Conservation (phyloP, 148 eudicot genomes). For the Polygonum maritimum region DNA sequence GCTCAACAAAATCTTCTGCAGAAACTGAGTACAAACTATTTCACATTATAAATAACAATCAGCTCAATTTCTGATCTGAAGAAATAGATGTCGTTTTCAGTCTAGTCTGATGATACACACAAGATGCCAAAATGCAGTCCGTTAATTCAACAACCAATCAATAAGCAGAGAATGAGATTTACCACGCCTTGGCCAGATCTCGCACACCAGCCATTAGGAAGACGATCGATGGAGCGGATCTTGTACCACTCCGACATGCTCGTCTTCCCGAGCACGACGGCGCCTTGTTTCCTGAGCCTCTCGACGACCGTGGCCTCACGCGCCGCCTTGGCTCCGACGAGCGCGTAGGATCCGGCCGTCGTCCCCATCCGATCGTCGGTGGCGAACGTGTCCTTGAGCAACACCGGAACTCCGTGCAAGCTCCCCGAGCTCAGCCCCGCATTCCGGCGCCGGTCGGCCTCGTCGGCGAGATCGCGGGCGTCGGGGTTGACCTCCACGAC, state of each 20-base stretch:
- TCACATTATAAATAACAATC: too few species aligned
- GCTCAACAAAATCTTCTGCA: too few species aligned
- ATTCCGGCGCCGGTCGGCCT: conserved; percentile 33
- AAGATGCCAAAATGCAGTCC: not conserved
- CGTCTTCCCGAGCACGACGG: conserved; percentile 49
- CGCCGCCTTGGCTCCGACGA: conserved; percentile 53
- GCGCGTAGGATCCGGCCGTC: conserved; percentile 63
- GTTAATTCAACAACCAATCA: too few species aligned
- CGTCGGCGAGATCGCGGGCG: conserved; percentile 37
- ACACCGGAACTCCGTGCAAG: conserved; percentile 63
- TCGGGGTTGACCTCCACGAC: conserved; percentile 62
- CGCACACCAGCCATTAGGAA: conserved; percentile 16
- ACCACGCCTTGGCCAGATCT: conserved; percentile 14
- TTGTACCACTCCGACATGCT: conserved; percentile 62
- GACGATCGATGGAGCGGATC: conserved; percentile 30
- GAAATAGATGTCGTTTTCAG: not conserved
- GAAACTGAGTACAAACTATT: too few species aligned
- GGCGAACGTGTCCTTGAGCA: conserved; percentile 52
- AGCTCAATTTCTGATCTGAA: too few species aligned
- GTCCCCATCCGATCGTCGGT: conserved; percentile 51
- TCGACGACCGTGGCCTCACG: conserved; percentile 55
- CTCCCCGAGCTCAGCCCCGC: not conserved
- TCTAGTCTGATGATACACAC: not conserved
- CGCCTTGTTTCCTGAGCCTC: conserved; percentile 47
- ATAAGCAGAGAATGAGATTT: not conserved